phyloP scores from a whole-genome alignment of 192 early-diverging fungal species.

The Chytriomyces sp. region DNA sequence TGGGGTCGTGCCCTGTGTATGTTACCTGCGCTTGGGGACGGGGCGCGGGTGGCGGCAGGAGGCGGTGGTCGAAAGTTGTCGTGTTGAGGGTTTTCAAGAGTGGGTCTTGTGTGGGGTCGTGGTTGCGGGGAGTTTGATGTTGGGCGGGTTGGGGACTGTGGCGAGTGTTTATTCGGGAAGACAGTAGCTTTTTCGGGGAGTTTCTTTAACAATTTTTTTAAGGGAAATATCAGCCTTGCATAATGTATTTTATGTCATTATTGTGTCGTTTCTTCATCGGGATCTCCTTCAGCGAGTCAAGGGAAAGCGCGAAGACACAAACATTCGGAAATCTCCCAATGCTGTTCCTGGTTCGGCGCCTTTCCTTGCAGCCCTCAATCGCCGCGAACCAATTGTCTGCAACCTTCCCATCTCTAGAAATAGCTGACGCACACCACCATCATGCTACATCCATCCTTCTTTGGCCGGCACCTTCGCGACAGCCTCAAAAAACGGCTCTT shows the following conservation, averaged over 20 bases:
- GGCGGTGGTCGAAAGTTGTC: conserved; percentile 8
- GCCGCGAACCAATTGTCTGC: too few relatives aligned
- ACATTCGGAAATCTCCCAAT: too few relatives aligned
- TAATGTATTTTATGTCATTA: too few relatives aligned
- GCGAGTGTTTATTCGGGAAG: conserved; percentile 5
- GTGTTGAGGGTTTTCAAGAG: conserved; percentile 6
- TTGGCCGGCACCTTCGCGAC: conserved; percentile 67
- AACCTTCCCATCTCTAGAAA: too few relatives aligned
- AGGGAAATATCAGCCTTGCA: too few relatives aligned
- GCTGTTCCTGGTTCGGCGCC: too few relatives aligned
- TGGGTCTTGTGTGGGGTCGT: conserved; percentile 27
- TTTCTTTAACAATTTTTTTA: background rate
- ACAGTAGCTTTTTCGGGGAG: background rate
- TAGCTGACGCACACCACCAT: conserved; percentile 85
- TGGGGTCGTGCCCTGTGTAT: conserved; percentile 53
- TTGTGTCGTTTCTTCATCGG: too few relatives aligned
- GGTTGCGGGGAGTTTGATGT: conserved; percentile 27
- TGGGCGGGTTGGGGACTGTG: conserved; percentile 28
- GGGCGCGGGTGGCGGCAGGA: conserved; percentile 7
- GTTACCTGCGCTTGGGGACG: conserved; percentile 50
- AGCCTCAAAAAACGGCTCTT: conserved; percentile 85
- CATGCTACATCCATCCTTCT: conserved; percentile 88
- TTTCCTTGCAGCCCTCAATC: too few relatives aligned
- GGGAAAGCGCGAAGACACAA: too few relatives aligned
- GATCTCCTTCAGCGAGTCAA: too few relatives aligned